Percentiles rank a stretch among this genome's conserved stretches.
Evolutionary conservation across 139 green algal species (phyloP).

Genomic region (Yamagishiella unicocca): DNA sequence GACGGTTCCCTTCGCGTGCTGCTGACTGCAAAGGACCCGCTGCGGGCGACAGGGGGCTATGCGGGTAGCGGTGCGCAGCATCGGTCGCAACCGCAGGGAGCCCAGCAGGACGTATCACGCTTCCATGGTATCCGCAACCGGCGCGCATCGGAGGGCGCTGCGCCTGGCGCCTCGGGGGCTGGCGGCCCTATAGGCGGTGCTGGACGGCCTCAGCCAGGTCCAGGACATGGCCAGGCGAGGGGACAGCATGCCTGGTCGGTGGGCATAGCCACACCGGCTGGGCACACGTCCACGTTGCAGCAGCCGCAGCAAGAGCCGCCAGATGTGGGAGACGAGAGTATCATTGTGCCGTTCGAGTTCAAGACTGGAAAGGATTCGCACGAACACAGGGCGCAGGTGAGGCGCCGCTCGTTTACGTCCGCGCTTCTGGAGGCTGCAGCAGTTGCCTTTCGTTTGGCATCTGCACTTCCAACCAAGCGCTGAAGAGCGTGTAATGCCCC

Average conservation of each 20-base stretch:
- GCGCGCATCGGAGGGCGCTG: neutral
- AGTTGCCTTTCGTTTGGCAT: no score
- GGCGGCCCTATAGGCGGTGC: no score
- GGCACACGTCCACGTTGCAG: neutral
- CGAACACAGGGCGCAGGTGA: constrained; percentile 82
- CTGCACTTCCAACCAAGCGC: no score
- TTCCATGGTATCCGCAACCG: neutral
- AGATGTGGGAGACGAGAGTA: neutral
- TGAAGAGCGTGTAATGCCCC: no score
- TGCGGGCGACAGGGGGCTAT: neutral
- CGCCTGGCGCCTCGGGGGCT: neutral
- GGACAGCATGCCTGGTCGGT: constrained; percentile 38
- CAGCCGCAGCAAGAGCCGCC: constrained; percentile 23
- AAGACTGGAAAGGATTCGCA: constrained; percentile 89
- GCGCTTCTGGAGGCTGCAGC: no score
- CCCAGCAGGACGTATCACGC: constrained; percentile 6
- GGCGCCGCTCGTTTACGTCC: no score
- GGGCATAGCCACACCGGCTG: neutral
- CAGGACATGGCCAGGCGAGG: neutral
- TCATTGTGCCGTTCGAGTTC: constrained; percentile 94
- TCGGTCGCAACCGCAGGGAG: neutral
- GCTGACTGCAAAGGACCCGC: neutral
- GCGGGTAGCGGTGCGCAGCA: neutral
- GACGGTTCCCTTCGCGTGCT: constrained; percentile 81
- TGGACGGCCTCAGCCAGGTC: neutral